These are phyloP conservation scores for Salvia splendens DNA, from an alignment of 257 asterid species.

Conservation along the genomic window DNA sequence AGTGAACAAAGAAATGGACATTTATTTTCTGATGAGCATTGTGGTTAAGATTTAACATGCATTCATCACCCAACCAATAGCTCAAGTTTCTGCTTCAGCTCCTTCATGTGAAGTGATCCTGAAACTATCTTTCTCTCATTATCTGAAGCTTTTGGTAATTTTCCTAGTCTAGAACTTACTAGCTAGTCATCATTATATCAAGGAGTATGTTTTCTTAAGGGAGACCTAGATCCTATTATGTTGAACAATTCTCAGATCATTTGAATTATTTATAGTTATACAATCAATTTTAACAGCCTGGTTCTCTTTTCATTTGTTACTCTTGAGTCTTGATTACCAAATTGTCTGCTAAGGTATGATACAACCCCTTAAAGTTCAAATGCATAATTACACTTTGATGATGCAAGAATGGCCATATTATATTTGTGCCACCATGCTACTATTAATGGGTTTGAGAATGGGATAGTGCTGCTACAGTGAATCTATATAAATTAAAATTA, in stretches of 20 bases:
- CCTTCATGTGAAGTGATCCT: not conserved
- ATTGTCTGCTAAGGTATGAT: not conserved
- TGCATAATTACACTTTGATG: not conserved
- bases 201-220: not conserved
- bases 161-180: slow-evolving; percentile 11
- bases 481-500: not conserved
- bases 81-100: slow-evolving; percentile 18
- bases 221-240: slow-evolving; percentile 4
- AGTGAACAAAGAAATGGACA: not conserved
- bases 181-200: not conserved
- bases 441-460: not conserved
- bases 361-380: not conserved
- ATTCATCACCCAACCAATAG: not conserved
- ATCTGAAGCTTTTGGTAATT: not conserved
- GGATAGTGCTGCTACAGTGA: not conserved
- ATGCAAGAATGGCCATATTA: not conserved
- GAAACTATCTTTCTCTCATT: not conserved
- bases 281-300: not conserved
- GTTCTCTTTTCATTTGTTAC: not conserved
- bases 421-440: not conserved
- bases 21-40: not conserved
- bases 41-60: not conserved
- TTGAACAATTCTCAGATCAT: not conserved
- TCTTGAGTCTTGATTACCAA: not conserved
- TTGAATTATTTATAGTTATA: not conserved